These are phyloP conservation scores for Sugiyamaella pinicola DNA, from an alignment of 1,139 yeast genomes.

Conservation along the genomic window DNA sequence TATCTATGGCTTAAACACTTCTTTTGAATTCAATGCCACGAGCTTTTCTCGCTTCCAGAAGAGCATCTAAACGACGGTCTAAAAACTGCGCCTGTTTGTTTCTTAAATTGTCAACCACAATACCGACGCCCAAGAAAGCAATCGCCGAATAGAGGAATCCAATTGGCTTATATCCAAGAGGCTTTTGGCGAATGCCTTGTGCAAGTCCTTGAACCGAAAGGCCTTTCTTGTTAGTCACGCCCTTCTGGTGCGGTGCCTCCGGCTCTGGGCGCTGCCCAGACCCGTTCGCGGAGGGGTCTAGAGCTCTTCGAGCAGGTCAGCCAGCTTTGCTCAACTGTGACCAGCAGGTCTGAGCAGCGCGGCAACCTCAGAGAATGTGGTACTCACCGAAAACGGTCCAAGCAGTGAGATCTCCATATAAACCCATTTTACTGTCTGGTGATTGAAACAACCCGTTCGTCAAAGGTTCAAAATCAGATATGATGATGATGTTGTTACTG, in stretches of 20 bases:
- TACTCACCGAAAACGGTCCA: conserved; percentile 39
- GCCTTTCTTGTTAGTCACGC: no score
- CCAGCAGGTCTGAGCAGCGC: neutral
- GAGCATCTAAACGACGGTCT: conserved; percentile 38
- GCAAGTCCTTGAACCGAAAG: conserved; percentile 43
- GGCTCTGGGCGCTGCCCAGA: conserved; percentile 1
- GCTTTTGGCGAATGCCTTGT: conserved; percentile 44
- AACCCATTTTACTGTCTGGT: conserved; percentile 37
- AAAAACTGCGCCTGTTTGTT: conserved; percentile 39
- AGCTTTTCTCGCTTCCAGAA: conserved; percentile 38
- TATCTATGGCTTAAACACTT: conserved; percentile 2
- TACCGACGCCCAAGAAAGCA: conserved; percentile 42
- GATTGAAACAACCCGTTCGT: neutral
- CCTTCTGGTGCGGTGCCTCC: conserved; percentile 4
- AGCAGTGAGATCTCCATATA: conserved; percentile 39
- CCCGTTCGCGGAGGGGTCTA: neutral
- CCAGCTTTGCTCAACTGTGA: no score
- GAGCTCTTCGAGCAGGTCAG: neutral
- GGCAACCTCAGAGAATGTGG: neutral
- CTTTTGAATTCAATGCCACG: conserved; percentile 37
- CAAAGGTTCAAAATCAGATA: neutral
- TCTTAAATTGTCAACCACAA: conserved; percentile 38
- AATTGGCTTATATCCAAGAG: conserved; percentile 41
- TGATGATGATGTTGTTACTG: neutral
- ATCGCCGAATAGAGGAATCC: conserved; percentile 41